These are phyloP conservation scores for Phialophora macrospora DNA, from an alignment of 2,329 filamentous ascomycete genomes.

Conservation along the genomic window DNA sequence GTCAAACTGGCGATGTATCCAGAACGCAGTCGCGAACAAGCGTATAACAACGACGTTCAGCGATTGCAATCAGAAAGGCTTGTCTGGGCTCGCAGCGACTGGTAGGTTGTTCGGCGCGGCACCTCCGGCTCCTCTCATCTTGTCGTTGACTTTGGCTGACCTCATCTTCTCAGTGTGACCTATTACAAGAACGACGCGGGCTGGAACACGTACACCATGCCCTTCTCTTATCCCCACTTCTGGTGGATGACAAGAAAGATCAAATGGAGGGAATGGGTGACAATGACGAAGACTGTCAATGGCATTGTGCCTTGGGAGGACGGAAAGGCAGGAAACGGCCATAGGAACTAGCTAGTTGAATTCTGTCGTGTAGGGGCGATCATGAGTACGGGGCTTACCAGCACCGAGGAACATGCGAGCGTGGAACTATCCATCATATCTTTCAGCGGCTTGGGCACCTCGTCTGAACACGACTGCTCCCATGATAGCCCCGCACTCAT, in stretches of 20 bases:
- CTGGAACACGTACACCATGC: slow-evolving; percentile 16
- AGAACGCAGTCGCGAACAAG: background rate
- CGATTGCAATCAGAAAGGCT: background rate
- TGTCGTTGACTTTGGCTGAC: slow-evolving; percentile 2
- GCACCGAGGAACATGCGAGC: background rate
- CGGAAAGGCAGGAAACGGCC: background rate
- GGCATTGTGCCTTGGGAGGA: background rate
- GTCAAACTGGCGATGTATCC: slow-evolving; percentile 16
- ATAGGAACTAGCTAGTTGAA: background rate
- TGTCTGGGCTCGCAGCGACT: background rate
- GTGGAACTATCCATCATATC: background rate
- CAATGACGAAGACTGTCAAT: slow-evolving; percentile 13
- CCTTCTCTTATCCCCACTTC: slow-evolving; percentile 3
- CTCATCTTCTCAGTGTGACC: background rate
- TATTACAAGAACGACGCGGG: slow-evolving; percentile 14
- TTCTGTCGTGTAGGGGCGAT: background rate
- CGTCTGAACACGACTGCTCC: too few relatives aligned
- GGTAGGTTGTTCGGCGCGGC: background rate
- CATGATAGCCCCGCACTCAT: too few relatives aligned
- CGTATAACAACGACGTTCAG: slow-evolving; percentile 11
- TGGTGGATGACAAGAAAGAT: slow-evolving; percentile 15
- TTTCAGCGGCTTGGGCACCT: background rate
- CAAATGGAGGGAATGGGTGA: slow-evolving; percentile 7
- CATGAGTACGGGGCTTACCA: background rate
- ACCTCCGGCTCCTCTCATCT: background rate